These are phyloP conservation scores for Arachnopeziza araneosa DNA, from an alignment of 2,329 filamentous ascomycete genomes.

Conservation along the genomic window DNA sequence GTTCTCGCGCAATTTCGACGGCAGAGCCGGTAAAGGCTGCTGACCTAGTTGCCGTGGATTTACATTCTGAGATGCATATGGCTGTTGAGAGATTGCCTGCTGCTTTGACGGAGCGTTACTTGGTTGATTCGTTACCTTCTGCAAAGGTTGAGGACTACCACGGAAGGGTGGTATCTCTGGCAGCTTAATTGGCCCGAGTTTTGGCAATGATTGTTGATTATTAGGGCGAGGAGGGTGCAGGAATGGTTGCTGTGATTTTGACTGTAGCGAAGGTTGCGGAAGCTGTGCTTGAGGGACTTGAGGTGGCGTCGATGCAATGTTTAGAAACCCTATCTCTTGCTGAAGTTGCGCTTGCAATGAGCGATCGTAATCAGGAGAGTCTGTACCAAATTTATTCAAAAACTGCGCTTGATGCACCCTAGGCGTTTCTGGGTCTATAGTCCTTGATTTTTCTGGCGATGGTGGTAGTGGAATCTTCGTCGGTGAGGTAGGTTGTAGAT, in stretches of 20 bases:
- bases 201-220: conserved; percentile 31
- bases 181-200: conserved; percentile 31
- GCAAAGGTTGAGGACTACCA: conserved; percentile 25
- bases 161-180: conserved; percentile 34
- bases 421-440: conserved; percentile 41
- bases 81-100: conserved; percentile 17
- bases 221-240: conserved; percentile 21
- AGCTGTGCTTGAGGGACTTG: conserved; percentile 18
- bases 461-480: conserved; percentile 55
- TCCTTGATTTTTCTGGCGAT: conserved; percentile 46
- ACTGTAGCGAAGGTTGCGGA: background rate
- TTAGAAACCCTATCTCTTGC: conserved; percentile 54
- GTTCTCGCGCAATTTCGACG: conserved; percentile 29
- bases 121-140: conserved; percentile 28
- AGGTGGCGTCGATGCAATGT: conserved; percentile 35
- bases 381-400: conserved; percentile 38
- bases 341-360: conserved; percentile 58
- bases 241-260: conserved; percentile 9
- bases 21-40: conserved; percentile 29
- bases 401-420: conserved; percentile 41
- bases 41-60: conserved; percentile 24
- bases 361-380: conserved; percentile 55
- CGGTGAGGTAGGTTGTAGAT: conserved; percentile 40
- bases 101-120: conserved; percentile 23
- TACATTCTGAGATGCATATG: conserved; percentile 22